These are phyloP conservation scores for Chaetomium fimeti DNA, from an alignment of 495 filamentous ascomycete species.

Conservation along the genomic window DNA sequence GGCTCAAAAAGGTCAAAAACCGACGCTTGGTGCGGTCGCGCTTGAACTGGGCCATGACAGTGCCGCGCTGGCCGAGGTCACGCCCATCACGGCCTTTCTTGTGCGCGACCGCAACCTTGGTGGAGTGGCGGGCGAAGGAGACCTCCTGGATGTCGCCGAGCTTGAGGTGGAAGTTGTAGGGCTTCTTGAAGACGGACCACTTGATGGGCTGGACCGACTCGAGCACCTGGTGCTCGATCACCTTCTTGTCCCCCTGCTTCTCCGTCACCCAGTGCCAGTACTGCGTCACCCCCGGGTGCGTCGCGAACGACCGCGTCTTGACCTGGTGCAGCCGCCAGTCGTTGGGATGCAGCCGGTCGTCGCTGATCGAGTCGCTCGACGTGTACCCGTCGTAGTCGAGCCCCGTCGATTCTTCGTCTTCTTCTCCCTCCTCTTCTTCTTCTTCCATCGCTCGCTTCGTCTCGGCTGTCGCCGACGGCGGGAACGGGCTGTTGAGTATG, in stretches of 20 bases:
- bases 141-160: conserved; percentile 43
- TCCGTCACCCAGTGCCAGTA: conserved; percentile 48
- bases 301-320: conserved; percentile 42
- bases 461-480: not conserved
- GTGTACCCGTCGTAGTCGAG: conserved; percentile 46
- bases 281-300: conserved; percentile 45
- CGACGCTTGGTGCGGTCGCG: conserved; percentile 47
- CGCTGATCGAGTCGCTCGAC: conserved; percentile 43
- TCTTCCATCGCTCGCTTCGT: not conserved
- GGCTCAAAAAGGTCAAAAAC: conserved; percentile 41
- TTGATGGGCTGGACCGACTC: conserved; percentile 39
- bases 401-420: conserved; percentile 18
- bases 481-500: conserved; percentile 8
- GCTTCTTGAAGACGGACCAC: conserved; percentile 49
- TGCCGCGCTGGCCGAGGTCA: conserved; percentile 30
- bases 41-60: conserved; percentile 47
- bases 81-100: conserved; percentile 20
- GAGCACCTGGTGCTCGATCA: conserved; percentile 52
- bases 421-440: not conserved
- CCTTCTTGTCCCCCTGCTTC: not conserved
- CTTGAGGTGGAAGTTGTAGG: conserved; percentile 45
- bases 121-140: conserved; percentile 33
- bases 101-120: conserved; percentile 38
- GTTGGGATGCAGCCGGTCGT: conserved; percentile 38
- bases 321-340: conserved; percentile 52